phyloP scores from a whole-genome alignment of 345 rosid species.

The Gossypium sturtianum region DNA sequence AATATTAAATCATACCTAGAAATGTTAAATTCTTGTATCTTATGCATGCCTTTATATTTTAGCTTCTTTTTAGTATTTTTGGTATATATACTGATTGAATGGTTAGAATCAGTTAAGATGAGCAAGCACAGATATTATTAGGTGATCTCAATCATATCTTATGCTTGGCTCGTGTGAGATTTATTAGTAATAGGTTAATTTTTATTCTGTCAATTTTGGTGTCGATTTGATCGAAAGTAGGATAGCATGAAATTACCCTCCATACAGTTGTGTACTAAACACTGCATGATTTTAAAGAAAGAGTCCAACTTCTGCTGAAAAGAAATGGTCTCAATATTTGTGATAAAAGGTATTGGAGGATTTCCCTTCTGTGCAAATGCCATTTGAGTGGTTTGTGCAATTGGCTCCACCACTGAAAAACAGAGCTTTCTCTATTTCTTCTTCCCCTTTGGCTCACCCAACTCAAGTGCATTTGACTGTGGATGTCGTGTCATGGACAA shows the following conservation, averaged over 20 bases:
- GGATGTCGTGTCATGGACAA: constrained; percentile 72
- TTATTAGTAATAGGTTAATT: background rate
- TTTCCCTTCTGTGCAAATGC: constrained; percentile 88
- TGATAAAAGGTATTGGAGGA: constrained; percentile 71
- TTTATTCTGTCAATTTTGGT: constrained; percentile 1
- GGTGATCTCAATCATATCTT: background rate
- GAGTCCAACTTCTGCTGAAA: background rate
- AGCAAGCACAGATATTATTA: background rate
- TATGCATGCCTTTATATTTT: background rate
- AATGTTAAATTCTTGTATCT: background rate
- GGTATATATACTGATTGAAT: background rate
- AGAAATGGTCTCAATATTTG: constrained; percentile 9
- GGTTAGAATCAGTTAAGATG: background rate
- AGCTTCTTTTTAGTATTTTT: background rate
- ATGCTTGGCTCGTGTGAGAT: background rate
- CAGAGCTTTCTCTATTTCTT: constrained; percentile 86
- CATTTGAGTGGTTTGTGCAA: constrained; percentile 92
- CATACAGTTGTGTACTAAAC: background rate
- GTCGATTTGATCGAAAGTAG: background rate
- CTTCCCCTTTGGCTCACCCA: constrained; percentile 77
- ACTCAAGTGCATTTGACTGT: constrained; percentile 84
- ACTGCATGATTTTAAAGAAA: background rate
- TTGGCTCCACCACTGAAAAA: constrained; percentile 79
- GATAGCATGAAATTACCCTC: background rate
- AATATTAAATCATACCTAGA: background rate